Percentiles rank a stretch among this genome's conserved stretches.
phyloP scores from a whole-genome alignment of 2,329 filamentous ascomycete genomes.

The Fusarium citri region DNA sequence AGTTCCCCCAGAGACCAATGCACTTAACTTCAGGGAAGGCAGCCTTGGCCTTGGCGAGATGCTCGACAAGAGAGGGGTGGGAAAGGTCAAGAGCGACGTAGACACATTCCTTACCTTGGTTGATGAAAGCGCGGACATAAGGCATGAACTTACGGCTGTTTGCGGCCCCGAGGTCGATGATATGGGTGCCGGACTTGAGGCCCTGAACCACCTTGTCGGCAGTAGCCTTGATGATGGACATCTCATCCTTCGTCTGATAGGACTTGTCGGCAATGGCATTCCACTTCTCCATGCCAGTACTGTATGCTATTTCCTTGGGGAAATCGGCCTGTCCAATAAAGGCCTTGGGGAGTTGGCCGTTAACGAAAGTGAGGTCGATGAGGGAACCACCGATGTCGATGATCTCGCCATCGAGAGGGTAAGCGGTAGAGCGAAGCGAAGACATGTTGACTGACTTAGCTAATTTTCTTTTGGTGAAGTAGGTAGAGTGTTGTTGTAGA shows the following conservation, averaged over 20 bases:
- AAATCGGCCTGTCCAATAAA: slow-evolving; percentile 37
- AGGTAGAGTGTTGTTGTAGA: neutral
- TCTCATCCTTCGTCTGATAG: slow-evolving; percentile 39
- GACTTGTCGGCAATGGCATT: slow-evolving; percentile 22
- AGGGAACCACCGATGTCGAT: slow-evolving; percentile 40
- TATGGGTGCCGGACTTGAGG: slow-evolving; percentile 27
- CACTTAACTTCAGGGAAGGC: slow-evolving; percentile 30
- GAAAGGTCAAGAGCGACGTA: slow-evolving; percentile 40
- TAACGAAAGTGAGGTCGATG: slow-evolving; percentile 18
- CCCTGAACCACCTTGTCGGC: slow-evolving; percentile 24
- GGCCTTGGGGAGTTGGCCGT: slow-evolving; percentile 33
- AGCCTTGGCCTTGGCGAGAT: slow-evolving; percentile 31
- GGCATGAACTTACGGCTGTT: slow-evolving; percentile 41
- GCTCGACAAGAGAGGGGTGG: slow-evolving; percentile 18
- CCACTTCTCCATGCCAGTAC: slow-evolving; percentile 37
- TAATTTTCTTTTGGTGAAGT: neutral
- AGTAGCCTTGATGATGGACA: slow-evolving; percentile 38
- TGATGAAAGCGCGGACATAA: slow-evolving; percentile 34
- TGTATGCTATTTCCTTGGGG: slow-evolving; percentile 46
- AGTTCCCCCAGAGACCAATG: slow-evolving; percentile 40
- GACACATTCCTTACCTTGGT: slow-evolving; percentile 34
- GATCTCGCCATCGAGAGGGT: neutral
- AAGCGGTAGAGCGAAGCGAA: neutral
- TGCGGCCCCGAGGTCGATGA: slow-evolving; percentile 41
- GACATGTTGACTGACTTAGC: neutral